phyloP scores from a whole-genome alignment of 2,329 filamentous ascomycete genomes.

The Pseudogymnoascus sp. region DNA sequence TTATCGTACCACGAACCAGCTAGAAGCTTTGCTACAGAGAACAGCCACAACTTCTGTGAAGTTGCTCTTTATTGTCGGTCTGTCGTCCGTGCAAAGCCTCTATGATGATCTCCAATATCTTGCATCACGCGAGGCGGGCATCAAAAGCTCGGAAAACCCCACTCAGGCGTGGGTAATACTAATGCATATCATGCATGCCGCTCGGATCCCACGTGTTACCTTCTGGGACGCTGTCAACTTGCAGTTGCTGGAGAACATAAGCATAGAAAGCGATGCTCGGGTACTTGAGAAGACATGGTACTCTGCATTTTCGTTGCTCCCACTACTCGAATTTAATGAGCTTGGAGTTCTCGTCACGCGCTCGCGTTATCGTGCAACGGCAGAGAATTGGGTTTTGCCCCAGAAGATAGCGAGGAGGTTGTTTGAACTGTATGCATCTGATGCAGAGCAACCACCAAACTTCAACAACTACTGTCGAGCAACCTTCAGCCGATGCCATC shows the following conservation, averaged over 20 bases:
- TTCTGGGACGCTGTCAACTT: constrained; percentile 54
- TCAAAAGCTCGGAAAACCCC: constrained; percentile 38
- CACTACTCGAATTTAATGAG: constrained; percentile 51
- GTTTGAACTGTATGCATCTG: constrained; percentile 50
- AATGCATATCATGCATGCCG: constrained; percentile 44
- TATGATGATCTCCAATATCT: constrained; percentile 42
- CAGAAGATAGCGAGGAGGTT: constrained; percentile 49
- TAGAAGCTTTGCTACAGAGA: constrained; percentile 42
- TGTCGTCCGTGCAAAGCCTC: constrained; percentile 35
- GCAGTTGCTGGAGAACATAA: constrained; percentile 32
- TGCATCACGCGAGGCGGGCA: constrained; percentile 41
- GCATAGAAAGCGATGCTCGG: constrained; percentile 34
- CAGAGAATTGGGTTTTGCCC: constrained; percentile 54
- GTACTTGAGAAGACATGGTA: constrained; percentile 50
- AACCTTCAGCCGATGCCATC: constrained; percentile 52
- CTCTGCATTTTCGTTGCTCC: constrained; percentile 51
- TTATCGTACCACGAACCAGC: constrained; percentile 25
- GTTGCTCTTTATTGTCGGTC: constrained; percentile 36
- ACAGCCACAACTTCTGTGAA: constrained; percentile 33
- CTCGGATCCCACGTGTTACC: constrained; percentile 41
- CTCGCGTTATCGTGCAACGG: constrained; percentile 29
- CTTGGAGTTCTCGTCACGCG: constrained; percentile 40
- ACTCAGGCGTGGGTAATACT: constrained; percentile 51
- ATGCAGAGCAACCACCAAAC: constrained; percentile 46
- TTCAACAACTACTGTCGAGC: constrained; percentile 60